These are phyloP conservation scores for Solanum ossicruentum DNA, from an alignment of 257 asterid species.

Conservation along the genomic window DNA sequence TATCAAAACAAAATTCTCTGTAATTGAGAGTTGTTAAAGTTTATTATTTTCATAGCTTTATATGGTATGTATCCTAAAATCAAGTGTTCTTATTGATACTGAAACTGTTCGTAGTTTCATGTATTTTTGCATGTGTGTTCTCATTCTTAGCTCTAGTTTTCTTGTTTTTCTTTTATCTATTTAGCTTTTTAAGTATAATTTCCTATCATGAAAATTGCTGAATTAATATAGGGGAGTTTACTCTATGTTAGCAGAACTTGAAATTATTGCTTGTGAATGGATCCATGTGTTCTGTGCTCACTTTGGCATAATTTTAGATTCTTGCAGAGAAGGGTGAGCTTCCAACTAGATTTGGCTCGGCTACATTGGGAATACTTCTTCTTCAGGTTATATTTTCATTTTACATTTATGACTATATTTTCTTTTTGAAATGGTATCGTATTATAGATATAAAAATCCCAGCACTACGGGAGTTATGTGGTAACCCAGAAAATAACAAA, in stretches of 20 bases:
- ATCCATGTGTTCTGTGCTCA: constrained; percentile 16
- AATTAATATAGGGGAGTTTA: not conserved
- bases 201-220: not conserved
- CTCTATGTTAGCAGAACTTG: not conserved
- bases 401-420: not conserved
- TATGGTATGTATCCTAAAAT: not conserved
- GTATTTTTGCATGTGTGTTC: not conserved
- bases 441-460: not conserved
- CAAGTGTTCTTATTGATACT: not conserved
- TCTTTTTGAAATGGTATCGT: not conserved
- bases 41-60: not conserved
- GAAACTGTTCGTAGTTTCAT: not conserved
- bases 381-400: constrained; percentile 50
- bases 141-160: not conserved
- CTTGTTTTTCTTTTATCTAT: not conserved
- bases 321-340: constrained; percentile 99
- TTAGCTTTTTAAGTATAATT: not conserved
- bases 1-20: not conserved
- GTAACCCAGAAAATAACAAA: not conserved
- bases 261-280: not conserved
- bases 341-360: constrained; percentile 96
- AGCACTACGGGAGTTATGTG: not conserved
- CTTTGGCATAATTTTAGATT: constrained; percentile 45
- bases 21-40: not conserved
- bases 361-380: constrained; percentile 91